A percentile compares a stretch with the other conserved stretches of the same genome.
Conservation (phyloP, 2,329 filamentous ascomycete genomes). For the Stachybotrys elegans region DNA sequence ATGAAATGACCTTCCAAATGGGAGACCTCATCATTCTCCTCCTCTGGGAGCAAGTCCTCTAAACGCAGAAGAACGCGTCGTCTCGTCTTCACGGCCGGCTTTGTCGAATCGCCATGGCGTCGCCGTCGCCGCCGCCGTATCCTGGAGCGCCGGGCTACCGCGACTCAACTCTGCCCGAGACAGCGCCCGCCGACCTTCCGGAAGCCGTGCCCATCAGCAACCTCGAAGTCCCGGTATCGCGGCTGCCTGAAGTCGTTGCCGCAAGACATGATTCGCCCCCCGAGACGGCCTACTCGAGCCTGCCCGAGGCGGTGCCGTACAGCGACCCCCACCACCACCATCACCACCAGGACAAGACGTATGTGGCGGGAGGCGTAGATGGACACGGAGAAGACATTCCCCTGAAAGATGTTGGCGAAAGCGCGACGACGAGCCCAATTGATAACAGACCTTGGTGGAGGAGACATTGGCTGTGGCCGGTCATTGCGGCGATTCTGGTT, state of each 20-base stretch:
- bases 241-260: background rate
- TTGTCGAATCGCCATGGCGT: background rate
- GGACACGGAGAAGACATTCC: too few relatives aligned
- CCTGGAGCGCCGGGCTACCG: background rate
- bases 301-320: background rate
- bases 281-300: background rate
- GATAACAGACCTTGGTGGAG: background rate
- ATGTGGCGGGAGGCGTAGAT: too few relatives aligned
- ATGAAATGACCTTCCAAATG: too few relatives aligned
- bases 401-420: too few relatives aligned
- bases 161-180: background rate
- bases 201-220: background rate
- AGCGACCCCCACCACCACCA: background rate
- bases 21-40: too few relatives aligned
- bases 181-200: background rate
- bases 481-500: too few relatives aligned
- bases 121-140: background rate
- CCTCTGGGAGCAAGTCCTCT: too few relatives aligned
- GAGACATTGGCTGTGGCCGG: background rate
- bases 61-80: too few relatives aligned
- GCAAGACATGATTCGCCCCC: background rate
- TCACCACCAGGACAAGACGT: too few relatives aligned
- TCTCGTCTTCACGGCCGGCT: too few relatives aligned
- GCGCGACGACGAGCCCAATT: too few relatives aligned
- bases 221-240: background rate